Conservation (phyloP, 1,139 yeast species). For the Hanseniaspora uvarum region DNA sequence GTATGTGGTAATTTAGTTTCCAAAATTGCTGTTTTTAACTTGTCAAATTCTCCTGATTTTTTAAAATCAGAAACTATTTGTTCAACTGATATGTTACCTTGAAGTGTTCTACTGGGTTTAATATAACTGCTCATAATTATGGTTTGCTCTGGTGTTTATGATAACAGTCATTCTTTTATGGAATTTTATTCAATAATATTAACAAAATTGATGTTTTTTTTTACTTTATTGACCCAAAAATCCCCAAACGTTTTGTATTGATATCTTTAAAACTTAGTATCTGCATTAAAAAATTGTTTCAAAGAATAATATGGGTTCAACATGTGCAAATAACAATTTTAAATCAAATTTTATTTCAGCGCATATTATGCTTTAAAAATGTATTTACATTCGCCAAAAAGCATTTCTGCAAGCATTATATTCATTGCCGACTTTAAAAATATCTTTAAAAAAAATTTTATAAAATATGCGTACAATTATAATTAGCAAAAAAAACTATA, state of each 20-base stretch:
- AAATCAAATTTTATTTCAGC: too few relatives aligned
- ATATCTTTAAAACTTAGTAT: not conserved
- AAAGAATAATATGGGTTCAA: not conserved
- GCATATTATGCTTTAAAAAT: too few relatives aligned
- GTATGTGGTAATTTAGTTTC: not conserved
- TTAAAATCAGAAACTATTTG: not conserved
- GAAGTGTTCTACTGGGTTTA: not conserved
- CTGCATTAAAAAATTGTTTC: not conserved
- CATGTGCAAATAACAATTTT: not conserved
- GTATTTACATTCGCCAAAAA: not conserved
- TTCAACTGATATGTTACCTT: not conserved
- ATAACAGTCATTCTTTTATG: too few relatives aligned
- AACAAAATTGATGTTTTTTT: too few relatives aligned
- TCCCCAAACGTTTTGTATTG: not conserved
- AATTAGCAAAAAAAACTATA: not conserved
- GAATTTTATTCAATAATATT: too few relatives aligned
- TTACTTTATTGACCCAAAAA: not conserved
- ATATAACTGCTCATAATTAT: not conserved
- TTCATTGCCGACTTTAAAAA: too few relatives aligned
- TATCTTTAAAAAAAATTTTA: not conserved
- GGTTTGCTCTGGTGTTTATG: not conserved
- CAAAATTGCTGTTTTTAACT: not conserved
- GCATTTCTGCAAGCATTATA: not conserved
- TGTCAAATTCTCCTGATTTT: conserved; percentile 8
- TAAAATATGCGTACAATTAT: not conserved